phyloP scores from a whole-genome alignment of 2,329 filamentous ascomycete genomes.

The Botrytis paeoniae region DNA sequence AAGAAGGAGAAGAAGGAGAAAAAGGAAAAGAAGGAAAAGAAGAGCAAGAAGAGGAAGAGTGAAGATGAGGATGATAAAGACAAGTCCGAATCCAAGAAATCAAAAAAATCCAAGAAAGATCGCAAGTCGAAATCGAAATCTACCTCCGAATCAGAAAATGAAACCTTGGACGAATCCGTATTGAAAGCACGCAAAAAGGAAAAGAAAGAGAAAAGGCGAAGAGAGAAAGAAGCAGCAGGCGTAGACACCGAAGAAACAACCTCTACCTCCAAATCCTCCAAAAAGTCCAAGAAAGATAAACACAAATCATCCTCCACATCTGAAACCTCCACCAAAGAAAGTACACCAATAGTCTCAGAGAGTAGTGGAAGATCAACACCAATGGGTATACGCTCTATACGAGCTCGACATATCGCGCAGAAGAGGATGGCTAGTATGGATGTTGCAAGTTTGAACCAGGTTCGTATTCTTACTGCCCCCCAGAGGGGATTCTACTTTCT shows the following conservation, averaged over 20 bases:
- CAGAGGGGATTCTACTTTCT: constrained; percentile 1
- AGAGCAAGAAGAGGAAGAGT: constrained; percentile 42
- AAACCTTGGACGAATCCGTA: not conserved
- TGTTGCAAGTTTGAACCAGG: constrained; percentile 78
- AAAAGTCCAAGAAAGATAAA: constrained; percentile 42
- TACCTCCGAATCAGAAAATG: not conserved
- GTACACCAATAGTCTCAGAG: constrained; percentile 35
- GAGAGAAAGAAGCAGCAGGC: constrained; percentile 18
- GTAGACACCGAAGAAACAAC: constrained; percentile 13
- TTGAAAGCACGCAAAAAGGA: constrained; percentile 8
- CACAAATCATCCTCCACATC: constrained; percentile 37
- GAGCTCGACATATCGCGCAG: constrained; percentile 81
- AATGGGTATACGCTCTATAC: constrained; percentile 65
- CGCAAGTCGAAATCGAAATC: constrained; percentile 15
- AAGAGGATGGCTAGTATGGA: constrained; percentile 84
- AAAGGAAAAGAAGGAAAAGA: constrained; percentile 16
- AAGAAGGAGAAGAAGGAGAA: constrained; percentile 13
- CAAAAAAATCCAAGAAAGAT: constrained; percentile 39
- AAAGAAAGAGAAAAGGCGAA: constrained; percentile 23
- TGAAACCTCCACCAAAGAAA: constrained; percentile 29
- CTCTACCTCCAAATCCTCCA: constrained; percentile 32
- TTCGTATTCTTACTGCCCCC: constrained; percentile 18
- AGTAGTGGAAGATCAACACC: constrained; percentile 46
- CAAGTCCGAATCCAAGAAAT: constrained; percentile 29
- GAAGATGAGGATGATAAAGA: constrained; percentile 41